Percentiles rank a stretch among this genome's conserved stretches.
phyloP scores from a whole-genome alignment of 495 filamentous ascomycete species.

The Penicillium samsonianum region DNA sequence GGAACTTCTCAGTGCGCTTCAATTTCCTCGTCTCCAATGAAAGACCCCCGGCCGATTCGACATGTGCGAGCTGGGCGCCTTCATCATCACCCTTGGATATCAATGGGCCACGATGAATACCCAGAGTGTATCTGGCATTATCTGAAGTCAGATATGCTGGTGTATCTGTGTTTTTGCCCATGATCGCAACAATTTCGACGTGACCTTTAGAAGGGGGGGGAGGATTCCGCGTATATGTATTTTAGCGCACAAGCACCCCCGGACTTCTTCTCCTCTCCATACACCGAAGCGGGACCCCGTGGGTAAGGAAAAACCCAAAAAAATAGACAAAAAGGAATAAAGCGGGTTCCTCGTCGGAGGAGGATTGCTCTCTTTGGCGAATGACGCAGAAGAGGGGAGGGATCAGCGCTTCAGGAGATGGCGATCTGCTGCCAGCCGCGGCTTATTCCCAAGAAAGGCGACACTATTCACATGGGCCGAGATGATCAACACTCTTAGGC shows the following conservation, averaged over 20 bases:
- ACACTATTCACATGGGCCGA: conserved; percentile 14
- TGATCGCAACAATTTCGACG: conserved; percentile 14
- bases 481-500: conserved; percentile 7
- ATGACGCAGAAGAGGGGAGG: conserved; percentile 11
- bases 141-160: conserved; percentile 31
- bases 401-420: conserved; percentile 27
- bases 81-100: conserved; percentile 23
- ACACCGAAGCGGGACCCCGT: conserved; percentile 5
- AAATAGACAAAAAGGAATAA: conserved; percentile 9
- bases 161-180: conserved; percentile 30
- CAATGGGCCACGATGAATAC: conserved; percentile 40
- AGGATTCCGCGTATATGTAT: conserved; percentile 5
- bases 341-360: conserved; percentile 18
- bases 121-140: conserved; percentile 38
- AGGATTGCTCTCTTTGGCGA: conserved; percentile 19
- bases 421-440: conserved; percentile 33
- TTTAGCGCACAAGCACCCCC: neutral
- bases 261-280: conserved; percentile 10
- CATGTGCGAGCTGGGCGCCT: conserved; percentile 29
- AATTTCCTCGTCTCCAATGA: conserved; percentile 32
- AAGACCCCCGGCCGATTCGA: conserved; percentile 33
- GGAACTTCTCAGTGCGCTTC: conserved; percentile 30
- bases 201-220: neutral
- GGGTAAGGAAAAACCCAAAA: neutral
- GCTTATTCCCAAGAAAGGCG: conserved; percentile 13